Conservation (phyloP, 257 asterid genomes). For the Nicotiana undulata region DNA sequence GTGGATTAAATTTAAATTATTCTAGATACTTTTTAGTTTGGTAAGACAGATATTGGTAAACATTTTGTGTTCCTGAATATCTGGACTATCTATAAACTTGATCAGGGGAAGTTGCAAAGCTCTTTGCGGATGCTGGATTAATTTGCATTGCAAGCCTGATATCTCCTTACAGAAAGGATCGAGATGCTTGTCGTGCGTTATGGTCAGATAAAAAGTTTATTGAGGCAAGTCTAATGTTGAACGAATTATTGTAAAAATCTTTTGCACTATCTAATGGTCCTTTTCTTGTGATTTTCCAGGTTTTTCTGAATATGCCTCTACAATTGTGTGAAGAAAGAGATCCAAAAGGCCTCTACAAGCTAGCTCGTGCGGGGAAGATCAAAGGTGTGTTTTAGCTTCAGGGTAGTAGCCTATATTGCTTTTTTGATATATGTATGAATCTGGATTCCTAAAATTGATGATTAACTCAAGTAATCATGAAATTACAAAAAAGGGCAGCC, state of each 20-base stretch:
- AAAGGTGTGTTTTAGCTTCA: slow-evolving; percentile 41
- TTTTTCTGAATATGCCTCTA: slow-evolving; percentile 84
- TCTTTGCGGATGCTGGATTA: slow-evolving; percentile 95
- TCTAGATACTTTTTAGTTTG: neutral
- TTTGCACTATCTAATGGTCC: neutral
- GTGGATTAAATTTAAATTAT: neutral
- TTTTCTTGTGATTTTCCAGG: slow-evolving; percentile 34
- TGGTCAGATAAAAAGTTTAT: slow-evolving; percentile 56
- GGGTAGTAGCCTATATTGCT: neutral
- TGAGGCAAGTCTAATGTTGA: slow-evolving; percentile 48
- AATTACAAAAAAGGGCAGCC: too few relatives aligned
- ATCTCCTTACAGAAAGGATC: slow-evolving; percentile 94
- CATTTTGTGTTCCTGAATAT: neutral
- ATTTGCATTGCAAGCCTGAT: slow-evolving; percentile 94
- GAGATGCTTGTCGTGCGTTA: slow-evolving; percentile 86
- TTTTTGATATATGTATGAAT: neutral
- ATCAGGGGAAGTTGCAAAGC: slow-evolving; percentile 91
- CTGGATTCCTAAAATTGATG: neutral
- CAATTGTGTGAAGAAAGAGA: slow-evolving; percentile 87
- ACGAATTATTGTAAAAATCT: neutral
- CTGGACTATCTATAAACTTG: neutral
- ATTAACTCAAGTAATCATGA: neutral
- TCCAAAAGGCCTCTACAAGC: slow-evolving; percentile 97
- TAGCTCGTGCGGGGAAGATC: slow-evolving; percentile 90
- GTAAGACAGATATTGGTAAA: neutral